These are phyloP conservation scores for Solanum virginianum DNA, from an alignment of 257 asterid genomes.

Conservation along the genomic window DNA sequence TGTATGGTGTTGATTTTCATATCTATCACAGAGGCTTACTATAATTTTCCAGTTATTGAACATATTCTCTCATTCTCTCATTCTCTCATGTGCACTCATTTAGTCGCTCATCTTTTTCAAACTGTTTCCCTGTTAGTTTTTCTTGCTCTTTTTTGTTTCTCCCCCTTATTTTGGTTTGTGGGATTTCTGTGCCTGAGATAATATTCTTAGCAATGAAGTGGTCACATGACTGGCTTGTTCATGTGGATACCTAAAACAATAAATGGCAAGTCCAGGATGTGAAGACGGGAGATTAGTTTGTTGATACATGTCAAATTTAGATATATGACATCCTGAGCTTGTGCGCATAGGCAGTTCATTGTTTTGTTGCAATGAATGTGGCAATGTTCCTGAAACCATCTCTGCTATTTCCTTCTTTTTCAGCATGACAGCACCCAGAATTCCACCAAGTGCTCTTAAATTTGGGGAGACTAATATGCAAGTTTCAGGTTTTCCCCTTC, in stretches of 20 bases:
- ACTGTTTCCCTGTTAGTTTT: background rate
- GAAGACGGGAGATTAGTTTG: background rate
- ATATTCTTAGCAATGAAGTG: background rate
- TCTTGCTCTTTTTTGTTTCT: background rate
- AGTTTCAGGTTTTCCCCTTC: constrained; percentile 33
- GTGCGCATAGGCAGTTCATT: background rate
- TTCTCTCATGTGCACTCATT: background rate
- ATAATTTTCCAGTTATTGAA: background rate
- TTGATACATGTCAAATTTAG: background rate
- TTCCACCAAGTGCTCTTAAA: constrained; percentile 71
- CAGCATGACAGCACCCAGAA: constrained; percentile 94
- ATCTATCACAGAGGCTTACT: background rate
- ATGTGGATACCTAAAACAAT: background rate
- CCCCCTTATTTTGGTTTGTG: background rate
- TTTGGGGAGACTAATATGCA: constrained; percentile 71
- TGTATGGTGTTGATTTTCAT: background rate
- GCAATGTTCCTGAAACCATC: background rate
- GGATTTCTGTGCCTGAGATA: background rate
- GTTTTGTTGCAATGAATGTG: background rate
- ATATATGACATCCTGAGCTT: background rate
- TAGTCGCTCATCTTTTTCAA: background rate
- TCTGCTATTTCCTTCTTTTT: background rate
- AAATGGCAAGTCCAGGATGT: background rate
- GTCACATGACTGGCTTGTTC: background rate
- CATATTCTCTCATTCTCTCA: background rate